These are phyloP conservation scores for Zygoascus sp. DNA, from an alignment of 1,139 yeast genomes.

Conservation along the genomic window DNA sequence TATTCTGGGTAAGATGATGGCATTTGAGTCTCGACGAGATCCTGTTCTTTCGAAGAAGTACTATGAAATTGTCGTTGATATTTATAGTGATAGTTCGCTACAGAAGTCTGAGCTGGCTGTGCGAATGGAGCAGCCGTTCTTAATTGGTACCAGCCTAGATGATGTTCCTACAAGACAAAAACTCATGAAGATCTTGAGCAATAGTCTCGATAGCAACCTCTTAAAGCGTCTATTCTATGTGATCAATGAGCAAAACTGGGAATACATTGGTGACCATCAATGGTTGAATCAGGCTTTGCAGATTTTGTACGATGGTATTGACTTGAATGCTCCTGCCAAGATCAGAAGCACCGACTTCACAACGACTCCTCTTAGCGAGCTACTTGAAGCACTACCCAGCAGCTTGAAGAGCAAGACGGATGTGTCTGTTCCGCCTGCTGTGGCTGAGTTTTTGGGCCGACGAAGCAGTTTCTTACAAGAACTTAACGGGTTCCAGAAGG, in stretches of 20 bases:
- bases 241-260: constrained; percentile 95
- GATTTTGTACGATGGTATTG: constrained; percentile 73
- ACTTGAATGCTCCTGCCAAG: constrained; percentile 44
- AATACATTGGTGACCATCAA: constrained; percentile 82
- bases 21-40: constrained; percentile 84
- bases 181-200: constrained; percentile 75
- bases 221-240: constrained; percentile 79
- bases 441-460: constrained; percentile 42
- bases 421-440: constrained; percentile 18
- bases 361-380: constrained; percentile 51
- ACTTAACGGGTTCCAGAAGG: constrained; percentile 46
- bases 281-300: constrained; percentile 96
- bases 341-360: constrained; percentile 49
- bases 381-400: constrained; percentile 38
- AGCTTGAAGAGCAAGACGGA: constrained; percentile 6
- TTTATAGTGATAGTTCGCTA: constrained; percentile 77
- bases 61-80: constrained; percentile 80
- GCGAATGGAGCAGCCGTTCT: constrained; percentile 93
- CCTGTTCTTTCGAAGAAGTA: constrained; percentile 73
- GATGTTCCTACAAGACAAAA: constrained; percentile 72
- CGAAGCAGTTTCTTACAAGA: constrained; percentile 51
- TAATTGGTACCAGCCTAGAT: constrained; percentile 84
- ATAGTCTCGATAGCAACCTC: constrained; percentile 74
- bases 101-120: constrained; percentile 88
- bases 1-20: constrained; percentile 87